phyloP scores from a whole-genome alignment of 768 basidiomycete species.

The Lenzites betulinus region DNA sequence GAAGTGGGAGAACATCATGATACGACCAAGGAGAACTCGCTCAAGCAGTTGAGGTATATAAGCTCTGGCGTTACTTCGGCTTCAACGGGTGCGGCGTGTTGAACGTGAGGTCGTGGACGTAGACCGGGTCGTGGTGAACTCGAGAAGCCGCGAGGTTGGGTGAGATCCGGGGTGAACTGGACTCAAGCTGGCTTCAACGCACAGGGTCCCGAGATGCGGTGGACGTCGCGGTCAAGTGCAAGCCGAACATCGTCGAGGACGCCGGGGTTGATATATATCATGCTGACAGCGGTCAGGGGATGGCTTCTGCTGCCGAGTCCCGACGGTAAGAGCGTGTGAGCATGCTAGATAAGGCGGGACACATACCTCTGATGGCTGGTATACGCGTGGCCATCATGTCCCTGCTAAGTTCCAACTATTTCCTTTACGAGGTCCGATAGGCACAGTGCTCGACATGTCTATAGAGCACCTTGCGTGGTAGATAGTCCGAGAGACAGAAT shows the following conservation, averaged over 20 bases:
- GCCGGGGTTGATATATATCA: background rate
- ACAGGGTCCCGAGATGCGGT: background rate
- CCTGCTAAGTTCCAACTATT: background rate
- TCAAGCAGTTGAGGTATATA: background rate
- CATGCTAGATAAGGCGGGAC: slow-evolving; percentile 1
- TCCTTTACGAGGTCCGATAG: background rate
- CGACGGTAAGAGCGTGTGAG: slow-evolving; percentile 12
- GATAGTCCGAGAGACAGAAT: no score
- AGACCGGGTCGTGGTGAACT: slow-evolving; percentile 1
- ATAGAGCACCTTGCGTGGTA: no score
- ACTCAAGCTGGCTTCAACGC: background rate
- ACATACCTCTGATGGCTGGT: slow-evolving; percentile 6
- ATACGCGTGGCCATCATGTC: slow-evolving; percentile 3
- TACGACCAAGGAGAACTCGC: background rate
- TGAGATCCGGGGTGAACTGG: slow-evolving; percentile 1
- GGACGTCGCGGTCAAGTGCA: slow-evolving; percentile 1
- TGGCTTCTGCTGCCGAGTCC: background rate
- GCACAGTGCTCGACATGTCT: background rate
- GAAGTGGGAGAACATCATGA: background rate
- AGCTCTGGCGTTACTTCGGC: background rate
- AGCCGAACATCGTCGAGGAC: background rate
- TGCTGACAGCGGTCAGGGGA: background rate
- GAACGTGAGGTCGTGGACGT: slow-evolving; percentile 9
- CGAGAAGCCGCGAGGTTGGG: background rate
- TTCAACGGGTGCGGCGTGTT: slow-evolving; percentile 1